Percentiles rank a stretch among this genome's conserved stretches.
These are phyloP conservation scores for Metarhizium robertsii DNA, from an alignment of 2,329 filamentous ascomycete genomes.

Conservation along the genomic window DNA sequence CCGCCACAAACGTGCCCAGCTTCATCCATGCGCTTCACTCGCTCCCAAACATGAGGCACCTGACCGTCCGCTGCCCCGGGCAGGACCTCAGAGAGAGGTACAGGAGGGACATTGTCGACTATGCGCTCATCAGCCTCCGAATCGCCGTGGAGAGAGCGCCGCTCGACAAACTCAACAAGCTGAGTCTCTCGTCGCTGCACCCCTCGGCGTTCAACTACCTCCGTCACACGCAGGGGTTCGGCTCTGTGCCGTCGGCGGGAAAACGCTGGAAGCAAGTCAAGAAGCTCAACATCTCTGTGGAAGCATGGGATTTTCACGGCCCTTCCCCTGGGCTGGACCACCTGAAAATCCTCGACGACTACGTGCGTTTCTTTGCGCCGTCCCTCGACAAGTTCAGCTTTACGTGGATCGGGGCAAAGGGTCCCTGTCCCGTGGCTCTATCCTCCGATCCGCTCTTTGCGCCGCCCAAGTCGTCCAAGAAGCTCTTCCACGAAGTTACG, in stretches of 20 bases:
- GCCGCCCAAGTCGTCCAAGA: constrained; percentile 40
- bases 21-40: constrained; percentile 68
- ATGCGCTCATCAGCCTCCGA: constrained; percentile 77
- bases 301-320: constrained; percentile 56
- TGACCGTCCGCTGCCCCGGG: constrained; percentile 68
- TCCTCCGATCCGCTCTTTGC: constrained; percentile 62
- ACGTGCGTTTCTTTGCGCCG: constrained; percentile 60
- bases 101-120: constrained; percentile 72
- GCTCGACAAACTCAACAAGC: constrained; percentile 53
- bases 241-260: constrained; percentile 60
- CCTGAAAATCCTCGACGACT: constrained; percentile 72
- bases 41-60: constrained; percentile 60
- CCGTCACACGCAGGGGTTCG: constrained; percentile 64
- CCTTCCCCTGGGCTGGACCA: constrained; percentile 56
- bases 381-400: constrained; percentile 64
- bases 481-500: constrained; percentile 56
- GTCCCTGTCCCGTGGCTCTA: constrained; percentile 64
- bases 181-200: constrained; percentile 67
- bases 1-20: constrained; percentile 76
- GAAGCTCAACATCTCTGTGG: constrained; percentile 63
- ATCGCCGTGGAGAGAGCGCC: constrained; percentile 71
- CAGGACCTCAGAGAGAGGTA: constrained; percentile 62
- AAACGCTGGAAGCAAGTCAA: constrained; percentile 71
- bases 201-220: constrained; percentile 69
- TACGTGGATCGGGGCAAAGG: constrained; percentile 66